These are phyloP conservation scores for Chaetomium olivaceum DNA, from an alignment of 2,329 filamentous ascomycete species.

Conservation along the genomic window DNA sequence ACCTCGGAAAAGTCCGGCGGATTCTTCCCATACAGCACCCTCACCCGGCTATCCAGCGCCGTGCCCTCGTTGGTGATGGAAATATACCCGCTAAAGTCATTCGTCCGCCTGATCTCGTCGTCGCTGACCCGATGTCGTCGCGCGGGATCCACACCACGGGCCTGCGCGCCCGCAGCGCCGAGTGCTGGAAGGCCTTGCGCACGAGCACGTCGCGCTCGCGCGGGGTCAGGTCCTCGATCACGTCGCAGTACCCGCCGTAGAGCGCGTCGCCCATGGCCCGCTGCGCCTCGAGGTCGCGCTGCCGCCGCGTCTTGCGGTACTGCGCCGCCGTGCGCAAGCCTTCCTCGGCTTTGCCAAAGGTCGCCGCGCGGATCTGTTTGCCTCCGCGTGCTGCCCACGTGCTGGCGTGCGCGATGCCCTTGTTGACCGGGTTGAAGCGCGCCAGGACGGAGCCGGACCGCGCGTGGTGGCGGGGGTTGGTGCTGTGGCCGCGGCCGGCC, in stretches of 20 bases:
- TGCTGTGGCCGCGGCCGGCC: conserved; percentile 8
- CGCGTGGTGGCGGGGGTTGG: not conserved
- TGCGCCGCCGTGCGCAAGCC: conserved; percentile 46
- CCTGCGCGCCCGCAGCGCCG: conserved; percentile 77
- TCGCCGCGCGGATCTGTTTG: conserved; percentile 50
- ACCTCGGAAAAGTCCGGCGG: conserved; percentile 89
- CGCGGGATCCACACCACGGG: conserved; percentile 93
- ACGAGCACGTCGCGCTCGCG: conserved; percentile 85
- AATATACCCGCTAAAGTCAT: conserved; percentile 73
- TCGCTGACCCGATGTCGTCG: conserved; percentile 85
- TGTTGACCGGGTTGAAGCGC: conserved; percentile 46
- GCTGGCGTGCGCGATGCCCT: conserved; percentile 50
- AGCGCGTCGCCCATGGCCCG: conserved; percentile 74
- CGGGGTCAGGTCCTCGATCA: conserved; percentile 90
- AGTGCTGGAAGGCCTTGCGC: conserved; percentile 86
- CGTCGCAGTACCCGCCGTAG: conserved; percentile 85
- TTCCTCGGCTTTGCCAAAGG: conserved; percentile 45
- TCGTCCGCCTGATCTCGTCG: conserved; percentile 81
- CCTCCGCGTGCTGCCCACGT: conserved; percentile 52
- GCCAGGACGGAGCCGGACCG: conserved; percentile 30
- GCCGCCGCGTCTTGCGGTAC: conserved; percentile 52
- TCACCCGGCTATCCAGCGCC: conserved; percentile 77
- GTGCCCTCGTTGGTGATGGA: conserved; percentile 96
- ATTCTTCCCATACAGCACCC: conserved; percentile 80
- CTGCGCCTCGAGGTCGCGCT: conserved; percentile 70